A percentile compares a stretch with the other conserved stretches of the same genome.
These are phyloP conservation scores for Ampelomyces quisqualis DNA, from an alignment of 2,329 filamentous ascomycete genomes.

Conservation along the genomic window DNA sequence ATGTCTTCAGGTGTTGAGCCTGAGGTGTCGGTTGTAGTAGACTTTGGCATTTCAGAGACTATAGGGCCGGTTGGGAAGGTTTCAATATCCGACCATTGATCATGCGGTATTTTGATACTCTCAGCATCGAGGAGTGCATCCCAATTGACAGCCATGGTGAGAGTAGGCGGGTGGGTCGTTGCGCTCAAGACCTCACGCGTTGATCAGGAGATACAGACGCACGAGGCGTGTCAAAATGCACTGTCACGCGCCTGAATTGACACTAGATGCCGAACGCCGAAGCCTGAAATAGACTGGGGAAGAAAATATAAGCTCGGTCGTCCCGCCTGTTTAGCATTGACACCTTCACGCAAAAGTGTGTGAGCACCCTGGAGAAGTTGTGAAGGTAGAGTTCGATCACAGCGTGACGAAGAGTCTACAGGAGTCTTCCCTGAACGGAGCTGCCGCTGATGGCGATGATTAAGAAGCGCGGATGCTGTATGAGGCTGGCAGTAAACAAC, in stretches of 20 bases:
- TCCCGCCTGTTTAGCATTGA: conserved; percentile 12
- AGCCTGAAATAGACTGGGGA: conserved; percentile 16
- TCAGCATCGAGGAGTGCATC: conserved; percentile 42
- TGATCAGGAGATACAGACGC: conserved; percentile 42
- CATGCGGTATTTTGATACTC: conserved; percentile 40
- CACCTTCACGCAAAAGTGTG: conserved; percentile 6
- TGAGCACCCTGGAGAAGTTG: conserved; percentile 1
- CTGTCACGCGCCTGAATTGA: conserved; percentile 26
- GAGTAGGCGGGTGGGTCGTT: conserved; percentile 29
- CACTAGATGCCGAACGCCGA: conserved; percentile 25
- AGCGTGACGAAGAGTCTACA: conserved; percentile 5
- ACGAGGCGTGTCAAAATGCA: conserved; percentile 18
- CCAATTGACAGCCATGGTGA: conserved; percentile 45
- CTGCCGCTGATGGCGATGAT: conserved; percentile 25
- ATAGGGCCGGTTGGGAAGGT: conserved; percentile 27
- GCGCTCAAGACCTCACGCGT: conserved; percentile 37
- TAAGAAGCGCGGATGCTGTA: conserved; percentile 19
- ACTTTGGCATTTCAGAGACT: conserved; percentile 40
- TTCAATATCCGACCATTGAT: conserved; percentile 43
- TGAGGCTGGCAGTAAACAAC: conserved; percentile 16
- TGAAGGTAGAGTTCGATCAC: conserved; percentile 3
- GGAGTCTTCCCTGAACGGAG: conserved; percentile 7
- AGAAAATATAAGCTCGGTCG: conserved; percentile 29
- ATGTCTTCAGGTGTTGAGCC: conserved; percentile 36
- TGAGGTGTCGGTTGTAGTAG: conserved; percentile 35